These are phyloP conservation scores for Candida pseudofarinosa DNA, from an alignment of 805 yeast species.

Conservation along the genomic window DNA sequence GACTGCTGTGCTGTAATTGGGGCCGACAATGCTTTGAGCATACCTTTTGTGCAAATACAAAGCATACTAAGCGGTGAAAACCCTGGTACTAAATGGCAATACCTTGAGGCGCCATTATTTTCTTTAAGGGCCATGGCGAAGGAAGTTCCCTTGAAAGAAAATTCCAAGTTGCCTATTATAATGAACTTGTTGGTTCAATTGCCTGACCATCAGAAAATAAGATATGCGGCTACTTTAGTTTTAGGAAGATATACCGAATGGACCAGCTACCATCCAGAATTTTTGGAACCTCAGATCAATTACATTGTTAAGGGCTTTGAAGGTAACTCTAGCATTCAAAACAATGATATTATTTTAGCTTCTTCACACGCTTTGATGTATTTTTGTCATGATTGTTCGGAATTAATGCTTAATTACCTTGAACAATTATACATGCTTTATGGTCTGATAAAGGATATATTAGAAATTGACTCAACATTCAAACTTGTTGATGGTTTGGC, in stretches of 20 bases:
- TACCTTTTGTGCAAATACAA: conserved; percentile 65
- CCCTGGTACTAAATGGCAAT: conserved; percentile 64
- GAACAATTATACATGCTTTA: conserved; percentile 77
- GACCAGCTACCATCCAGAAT: conserved; percentile 84
- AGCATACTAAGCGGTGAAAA: conserved; percentile 31
- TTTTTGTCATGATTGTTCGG: conserved; percentile 88
- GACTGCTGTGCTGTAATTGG: conserved; percentile 94
- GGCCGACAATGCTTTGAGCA: conserved; percentile 58
- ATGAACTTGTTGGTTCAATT: conserved; percentile 63
- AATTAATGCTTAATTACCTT: conserved; percentile 57
- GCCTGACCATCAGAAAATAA: conserved; percentile 81
- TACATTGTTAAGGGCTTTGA: conserved; percentile 76
- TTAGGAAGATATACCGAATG: conserved; percentile 96
- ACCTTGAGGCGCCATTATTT: conserved; percentile 84
- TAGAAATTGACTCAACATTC: conserved; percentile 66
- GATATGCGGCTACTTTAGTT: conserved; percentile 91
- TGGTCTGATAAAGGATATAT: conserved; percentile 42
- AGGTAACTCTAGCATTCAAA: conserved; percentile 19
- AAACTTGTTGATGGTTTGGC: conserved; percentile 90
- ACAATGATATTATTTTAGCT: conserved; percentile 63
- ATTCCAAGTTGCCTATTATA: conserved; percentile 66
- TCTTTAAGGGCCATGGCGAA: conserved; percentile 92
- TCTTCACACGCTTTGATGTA: conserved; percentile 92
- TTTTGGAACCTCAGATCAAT: conserved; percentile 73
- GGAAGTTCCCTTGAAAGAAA: conserved; percentile 69